phyloP scores from a whole-genome alignment of 1,284 basidiomycete genomes.

The Boletellus dicymbophilus region DNA sequence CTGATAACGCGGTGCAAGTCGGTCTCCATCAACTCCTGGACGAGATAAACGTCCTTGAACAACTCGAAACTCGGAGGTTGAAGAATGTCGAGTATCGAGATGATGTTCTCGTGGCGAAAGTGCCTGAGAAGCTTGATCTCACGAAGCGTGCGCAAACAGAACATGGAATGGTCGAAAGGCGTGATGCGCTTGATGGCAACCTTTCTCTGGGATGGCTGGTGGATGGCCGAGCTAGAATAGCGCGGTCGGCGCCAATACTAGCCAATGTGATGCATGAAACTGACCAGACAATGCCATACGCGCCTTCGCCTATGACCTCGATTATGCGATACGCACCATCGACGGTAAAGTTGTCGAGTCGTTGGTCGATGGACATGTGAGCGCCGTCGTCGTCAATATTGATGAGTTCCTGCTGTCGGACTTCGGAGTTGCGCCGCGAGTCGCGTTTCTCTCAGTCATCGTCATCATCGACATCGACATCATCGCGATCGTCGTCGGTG shows the following conservation, averaged over 20 bases:
- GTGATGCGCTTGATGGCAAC: slow-evolving; percentile 84
- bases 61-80: slow-evolving; percentile 57
- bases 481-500: not conserved
- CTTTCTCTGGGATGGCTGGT: slow-evolving; percentile 61
- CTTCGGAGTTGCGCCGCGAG: slow-evolving; percentile 21
- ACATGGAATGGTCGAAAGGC: slow-evolving; percentile 89
- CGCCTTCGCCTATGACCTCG: slow-evolving; percentile 89
- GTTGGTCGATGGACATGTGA: slow-evolving; percentile 21
- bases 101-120: slow-evolving; percentile 58
- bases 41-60: slow-evolving; percentile 86
- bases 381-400: slow-evolving; percentile 10
- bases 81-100: slow-evolving; percentile 83
- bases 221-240: slow-evolving; percentile 60
- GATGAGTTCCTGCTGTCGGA: slow-evolving; percentile 16
- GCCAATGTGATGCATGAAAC: slow-evolving; percentile 5
- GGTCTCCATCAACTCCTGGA: slow-evolving; percentile 91
- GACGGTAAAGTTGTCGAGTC: slow-evolving; percentile 32
- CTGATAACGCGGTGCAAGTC: slow-evolving; percentile 88
- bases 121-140: slow-evolving; percentile 80
- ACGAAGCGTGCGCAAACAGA: slow-evolving; percentile 82
- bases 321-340: slow-evolving; percentile 78
- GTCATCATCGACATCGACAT: not conserved
- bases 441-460: not conserved
- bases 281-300: slow-evolving; percentile 83
- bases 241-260: slow-evolving; percentile 3